phyloP scores from a whole-genome alignment of 1,139 yeast species.

The Ashbya aceris region DNA sequence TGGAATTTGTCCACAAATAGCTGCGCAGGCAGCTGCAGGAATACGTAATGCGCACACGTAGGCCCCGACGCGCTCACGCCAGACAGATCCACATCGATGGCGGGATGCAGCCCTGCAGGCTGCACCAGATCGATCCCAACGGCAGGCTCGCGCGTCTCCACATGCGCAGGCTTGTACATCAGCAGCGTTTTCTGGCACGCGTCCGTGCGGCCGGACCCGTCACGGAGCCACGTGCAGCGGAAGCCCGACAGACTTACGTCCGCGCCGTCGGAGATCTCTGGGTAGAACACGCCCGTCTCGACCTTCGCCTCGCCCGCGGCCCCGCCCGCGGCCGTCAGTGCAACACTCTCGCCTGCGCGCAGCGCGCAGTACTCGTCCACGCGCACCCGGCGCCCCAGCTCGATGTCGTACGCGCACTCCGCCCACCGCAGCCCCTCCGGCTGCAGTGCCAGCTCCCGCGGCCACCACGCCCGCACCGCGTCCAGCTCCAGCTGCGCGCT shows the following conservation, averaged over 20 bases:
- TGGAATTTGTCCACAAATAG: slow-evolving; percentile 33
- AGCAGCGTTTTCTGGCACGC: slow-evolving; percentile 24
- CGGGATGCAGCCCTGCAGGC: slow-evolving; percentile 43
- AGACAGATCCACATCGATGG: slow-evolving; percentile 18
- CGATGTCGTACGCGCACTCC: slow-evolving; percentile 19
- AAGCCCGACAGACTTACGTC: slow-evolving; percentile 24
- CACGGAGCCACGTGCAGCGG: slow-evolving; percentile 21
- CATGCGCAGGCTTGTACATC: slow-evolving; percentile 19
- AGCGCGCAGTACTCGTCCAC: slow-evolving; percentile 17
- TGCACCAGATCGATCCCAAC: slow-evolving; percentile 19
- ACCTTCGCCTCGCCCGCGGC: neutral
- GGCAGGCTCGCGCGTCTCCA: neutral
- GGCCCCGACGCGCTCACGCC: slow-evolving; percentile 12
- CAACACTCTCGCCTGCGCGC: slow-evolving; percentile 4
- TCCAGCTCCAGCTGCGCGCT: slow-evolving; percentile 9
- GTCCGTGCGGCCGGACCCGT: slow-evolving; percentile 12
- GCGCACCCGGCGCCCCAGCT: slow-evolving; percentile 9
- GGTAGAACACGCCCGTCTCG: slow-evolving; percentile 24
- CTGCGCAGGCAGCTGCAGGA: slow-evolving; percentile 25
- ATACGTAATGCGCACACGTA: slow-evolving; percentile 29
- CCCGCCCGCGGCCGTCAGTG: slow-evolving; percentile 4
- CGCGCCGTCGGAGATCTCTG: slow-evolving; percentile 17
- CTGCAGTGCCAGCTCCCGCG: neutral
- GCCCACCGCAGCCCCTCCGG: slow-evolving; percentile 8
- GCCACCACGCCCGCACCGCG: neutral